Percentiles rank a stretch among this genome's conserved stretches.
Evolutionary conservation across 176 grass and related monocot species (phyloP).

Genomic region (Rhynchospora tenuis): DNA sequence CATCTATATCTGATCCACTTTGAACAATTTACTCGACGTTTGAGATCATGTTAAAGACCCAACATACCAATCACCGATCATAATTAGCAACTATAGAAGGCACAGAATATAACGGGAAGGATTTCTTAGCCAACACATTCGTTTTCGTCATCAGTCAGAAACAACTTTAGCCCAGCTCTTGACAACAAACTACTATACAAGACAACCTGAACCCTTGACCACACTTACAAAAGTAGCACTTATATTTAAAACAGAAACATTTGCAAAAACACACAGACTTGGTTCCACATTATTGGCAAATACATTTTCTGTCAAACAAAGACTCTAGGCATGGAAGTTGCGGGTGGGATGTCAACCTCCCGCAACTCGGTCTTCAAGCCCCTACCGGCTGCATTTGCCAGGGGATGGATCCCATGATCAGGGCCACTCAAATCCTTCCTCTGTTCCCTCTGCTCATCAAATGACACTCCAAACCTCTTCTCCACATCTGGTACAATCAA

Average conservation of each 20-base stretch:
- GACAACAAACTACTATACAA: no score
- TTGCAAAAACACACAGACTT: not conserved
- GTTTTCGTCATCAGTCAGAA: no score
- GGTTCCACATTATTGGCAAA: not conserved
- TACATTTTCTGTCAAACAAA: conserved; percentile 25
- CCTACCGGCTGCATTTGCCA: conserved; percentile 68
- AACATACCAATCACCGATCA: no score
- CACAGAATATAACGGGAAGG: no score
- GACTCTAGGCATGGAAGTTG: conserved; percentile 18
- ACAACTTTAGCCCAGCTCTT: no score
- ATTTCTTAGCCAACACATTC: no score
- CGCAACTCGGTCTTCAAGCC: conserved; percentile 53
- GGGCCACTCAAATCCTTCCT: conserved; percentile 62
- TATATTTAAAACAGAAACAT: not conserved
- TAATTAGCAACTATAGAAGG: no score
- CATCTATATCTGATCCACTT: no score
- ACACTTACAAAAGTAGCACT: not conserved
- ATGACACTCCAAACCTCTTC: conserved; percentile 56
- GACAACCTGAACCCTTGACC: not conserved
- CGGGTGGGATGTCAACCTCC: conserved; percentile 42
- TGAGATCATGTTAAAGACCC: no score
- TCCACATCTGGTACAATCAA: conserved; percentile 45
- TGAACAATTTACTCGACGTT: no score
- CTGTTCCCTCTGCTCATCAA: conserved; percentile 56
- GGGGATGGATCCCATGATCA: conserved; percentile 78